Base-by-base conservation (phyloP, 163 green algal genomes). In the Scenedesmus sp. region DNA sequence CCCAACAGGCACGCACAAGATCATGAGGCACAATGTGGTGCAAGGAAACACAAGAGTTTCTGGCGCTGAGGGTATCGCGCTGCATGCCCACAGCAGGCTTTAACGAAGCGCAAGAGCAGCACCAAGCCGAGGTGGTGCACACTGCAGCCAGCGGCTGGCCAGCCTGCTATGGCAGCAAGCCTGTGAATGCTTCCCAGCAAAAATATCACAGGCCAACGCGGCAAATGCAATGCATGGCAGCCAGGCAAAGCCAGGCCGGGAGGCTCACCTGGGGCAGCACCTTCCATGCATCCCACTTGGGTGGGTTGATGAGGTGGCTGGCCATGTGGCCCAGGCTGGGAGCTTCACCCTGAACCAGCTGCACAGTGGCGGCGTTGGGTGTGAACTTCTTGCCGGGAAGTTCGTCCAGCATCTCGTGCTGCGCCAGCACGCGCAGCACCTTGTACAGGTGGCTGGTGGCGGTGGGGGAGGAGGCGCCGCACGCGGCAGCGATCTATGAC, bases 271-370 rank as follows among this genome's bases (percentile, higher is more conserved):
- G 64, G 26, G 93, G 93, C 64, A 95, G 87, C 62, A 93, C 59
- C 89, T 95, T 94, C 93, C 93, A 95, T 1, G 93, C 91, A 12
- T 95, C 91, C 79, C 87, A 90, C 83, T 95, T 95, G 52, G 91
- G 93, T 18, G 82, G 86, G n/a, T 95, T 95, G 87, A 95, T 94
- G 82, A 88, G 86, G 79, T 91, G 85, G 23, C 77, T 46, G 10
- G 89, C 93, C 81, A 95, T 91, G 85, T 95, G 93, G 5, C 93
- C 93, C 16, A 95, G 87, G 4, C 91, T 91, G 23, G 93, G 81
- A 10, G 87, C 62, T 16, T 93, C 84, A n/a, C 87, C 91, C 60
- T 91, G 91, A 4, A 94, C 91, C 5, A 95, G 87, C 60, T 92
- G 46, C 13, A 23, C 13, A 8, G 93, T 95, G 34, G 93, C 91